These are phyloP conservation scores for Blastobotrys persicus DNA, from an alignment of 1,139 yeast genomes.

Conservation along the genomic window DNA sequence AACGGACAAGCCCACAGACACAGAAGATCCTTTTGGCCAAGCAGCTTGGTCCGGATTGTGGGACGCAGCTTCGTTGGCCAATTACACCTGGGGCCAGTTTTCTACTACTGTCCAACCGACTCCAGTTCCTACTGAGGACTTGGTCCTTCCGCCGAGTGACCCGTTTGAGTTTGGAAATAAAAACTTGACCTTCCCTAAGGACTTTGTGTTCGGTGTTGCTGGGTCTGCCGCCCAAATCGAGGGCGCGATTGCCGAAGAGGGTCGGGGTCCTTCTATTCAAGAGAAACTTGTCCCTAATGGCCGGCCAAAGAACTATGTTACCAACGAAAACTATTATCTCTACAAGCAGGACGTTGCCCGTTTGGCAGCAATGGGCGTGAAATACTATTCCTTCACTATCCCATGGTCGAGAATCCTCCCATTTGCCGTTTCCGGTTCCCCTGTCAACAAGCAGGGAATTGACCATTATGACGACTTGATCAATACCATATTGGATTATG, in stretches of 20 bases:
- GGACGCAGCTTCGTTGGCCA: slow-evolving; percentile 11
- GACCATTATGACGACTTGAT: slow-evolving; percentile 39
- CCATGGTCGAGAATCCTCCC: slow-evolving; percentile 42
- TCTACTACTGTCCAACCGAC: slow-evolving; percentile 10
- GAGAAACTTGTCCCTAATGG: slow-evolving; percentile 19
- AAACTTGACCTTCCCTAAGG: slow-evolving; percentile 11
- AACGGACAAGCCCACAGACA: slow-evolving; percentile 9
- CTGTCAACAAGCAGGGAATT: slow-evolving; percentile 37
- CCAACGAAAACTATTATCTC: slow-evolving; percentile 39
- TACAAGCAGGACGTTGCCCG: slow-evolving; percentile 40
- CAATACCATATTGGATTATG: slow-evolving; percentile 34
- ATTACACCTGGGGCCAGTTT: slow-evolving; percentile 11
- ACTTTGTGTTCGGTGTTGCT: slow-evolving; percentile 16
- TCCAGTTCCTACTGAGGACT: background rate
- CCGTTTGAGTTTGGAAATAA: background rate
- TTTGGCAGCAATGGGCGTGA: slow-evolving; percentile 40
- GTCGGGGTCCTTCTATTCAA: slow-evolving; percentile 14
- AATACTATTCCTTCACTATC: slow-evolving; percentile 38
- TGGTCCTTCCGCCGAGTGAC: background rate
- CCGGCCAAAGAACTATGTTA: slow-evolving; percentile 28
- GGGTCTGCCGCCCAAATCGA: slow-evolving; percentile 15
- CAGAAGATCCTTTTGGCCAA: slow-evolving; percentile 11
- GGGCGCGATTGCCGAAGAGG: slow-evolving; percentile 14
- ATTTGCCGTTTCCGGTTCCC: slow-evolving; percentile 30
- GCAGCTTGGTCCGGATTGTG: slow-evolving; percentile 11